phyloP scores from a whole-genome alignment of 805 yeast species.

The Candida nemodendra region DNA sequence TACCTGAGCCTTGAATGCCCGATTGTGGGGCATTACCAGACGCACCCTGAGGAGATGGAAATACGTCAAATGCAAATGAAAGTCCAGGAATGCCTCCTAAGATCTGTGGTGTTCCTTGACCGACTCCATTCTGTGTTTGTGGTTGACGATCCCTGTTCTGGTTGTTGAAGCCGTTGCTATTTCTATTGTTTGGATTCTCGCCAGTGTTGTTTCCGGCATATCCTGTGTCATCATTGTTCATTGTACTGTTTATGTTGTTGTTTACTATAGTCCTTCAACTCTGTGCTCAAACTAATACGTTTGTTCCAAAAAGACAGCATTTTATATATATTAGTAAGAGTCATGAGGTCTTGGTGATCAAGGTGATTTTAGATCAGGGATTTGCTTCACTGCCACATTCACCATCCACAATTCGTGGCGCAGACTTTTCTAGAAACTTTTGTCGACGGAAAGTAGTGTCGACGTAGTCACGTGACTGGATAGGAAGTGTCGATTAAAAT shows the following conservation, averaged over 20 bases:
- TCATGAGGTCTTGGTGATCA: too few relatives aligned
- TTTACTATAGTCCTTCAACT: too few relatives aligned
- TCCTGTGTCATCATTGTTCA: neutral
- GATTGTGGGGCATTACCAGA: neutral
- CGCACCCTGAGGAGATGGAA: neutral
- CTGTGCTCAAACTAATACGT: too few relatives aligned
- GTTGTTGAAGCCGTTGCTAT: neutral
- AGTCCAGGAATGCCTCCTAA: neutral
- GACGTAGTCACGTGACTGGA: too few relatives aligned
- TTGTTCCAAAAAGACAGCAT: too few relatives aligned
- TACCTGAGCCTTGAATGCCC: neutral
- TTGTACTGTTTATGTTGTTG: neutral
- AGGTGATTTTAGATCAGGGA: too few relatives aligned
- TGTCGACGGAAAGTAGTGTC: constrained; percentile 1
- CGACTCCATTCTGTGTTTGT: too few relatives aligned
- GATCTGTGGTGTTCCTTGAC: too few relatives aligned
- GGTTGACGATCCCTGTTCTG: neutral
- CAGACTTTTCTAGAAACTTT: constrained; percentile 3
- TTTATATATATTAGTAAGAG: too few relatives aligned
- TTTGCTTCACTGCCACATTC: neutral
- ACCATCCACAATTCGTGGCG: neutral
- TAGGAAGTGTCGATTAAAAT: too few relatives aligned
- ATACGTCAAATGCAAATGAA: neutral
- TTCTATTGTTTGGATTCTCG: too few relatives aligned
- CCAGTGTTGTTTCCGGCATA: neutral